Conservation (phyloP, 2,329 filamentous ascomycete genomes). For the Cordyceps farinosa region DNA sequence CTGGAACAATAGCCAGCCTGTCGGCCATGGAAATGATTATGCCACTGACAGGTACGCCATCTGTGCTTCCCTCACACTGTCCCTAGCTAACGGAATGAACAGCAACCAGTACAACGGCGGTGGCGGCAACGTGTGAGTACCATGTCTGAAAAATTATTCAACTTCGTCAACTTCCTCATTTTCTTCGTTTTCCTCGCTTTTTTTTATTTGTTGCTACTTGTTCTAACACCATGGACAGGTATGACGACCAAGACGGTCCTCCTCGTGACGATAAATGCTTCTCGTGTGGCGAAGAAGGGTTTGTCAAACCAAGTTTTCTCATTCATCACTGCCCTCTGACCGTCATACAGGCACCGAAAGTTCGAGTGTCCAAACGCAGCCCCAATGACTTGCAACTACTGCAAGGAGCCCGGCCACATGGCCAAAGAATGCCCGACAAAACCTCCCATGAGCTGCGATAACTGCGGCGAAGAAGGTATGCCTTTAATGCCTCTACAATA, state of each 20-base stretch:
- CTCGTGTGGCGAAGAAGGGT: conserved; percentile 37
- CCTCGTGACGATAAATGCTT: conserved; percentile 32
- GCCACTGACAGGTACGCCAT: neutral
- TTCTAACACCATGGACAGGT: conserved; percentile 10
- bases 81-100: neutral
- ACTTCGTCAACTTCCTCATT: neutral
- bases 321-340: neutral
- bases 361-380: conserved; percentile 35
- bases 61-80: neutral
- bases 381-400: conserved; percentile 40
- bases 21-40: neutral
- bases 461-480: conserved; percentile 59
- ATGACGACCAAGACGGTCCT: conserved; percentile 19
- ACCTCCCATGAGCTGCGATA: conserved; percentile 53
- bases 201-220: neutral
- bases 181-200: too few relatives aligned
- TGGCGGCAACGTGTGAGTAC: neutral
- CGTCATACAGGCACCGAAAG: conserved; percentile 27
- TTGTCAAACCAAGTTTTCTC: conserved; percentile 8
- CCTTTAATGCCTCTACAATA: neutral
- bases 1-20: neutral
- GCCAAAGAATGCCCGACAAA: conserved; percentile 61
- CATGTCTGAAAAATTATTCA: neutral
- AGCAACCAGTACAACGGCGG: neutral
- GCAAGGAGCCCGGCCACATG: conserved; percentile 50